Conservation (phyloP, 1,284 basidiomycete genomes). For the Abortiporus biennis region DNA sequence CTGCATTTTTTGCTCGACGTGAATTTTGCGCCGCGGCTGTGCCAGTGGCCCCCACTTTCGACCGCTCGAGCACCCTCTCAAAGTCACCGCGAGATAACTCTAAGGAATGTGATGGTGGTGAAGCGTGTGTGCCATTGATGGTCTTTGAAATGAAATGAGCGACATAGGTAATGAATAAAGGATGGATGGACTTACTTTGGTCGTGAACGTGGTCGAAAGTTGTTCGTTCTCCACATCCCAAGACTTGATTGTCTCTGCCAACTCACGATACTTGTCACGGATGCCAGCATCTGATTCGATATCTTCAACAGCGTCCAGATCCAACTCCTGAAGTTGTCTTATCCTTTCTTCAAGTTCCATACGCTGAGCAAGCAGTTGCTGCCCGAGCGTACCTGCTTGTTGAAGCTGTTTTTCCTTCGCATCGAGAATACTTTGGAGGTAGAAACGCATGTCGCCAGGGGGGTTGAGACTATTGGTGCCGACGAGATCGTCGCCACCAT, state of each 20-base stretch:
- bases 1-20: slow-evolving; percentile 79
- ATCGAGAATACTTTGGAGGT: slow-evolving; percentile 79
- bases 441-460: slow-evolving; percentile 60
- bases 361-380: slow-evolving; percentile 87
- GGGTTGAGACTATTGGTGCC: slow-evolving; percentile 14
- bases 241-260: slow-evolving; percentile 67
- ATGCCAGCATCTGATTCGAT: slow-evolving; percentile 53
- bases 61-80: slow-evolving; percentile 34
- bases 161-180: slow-evolving; percentile 17
- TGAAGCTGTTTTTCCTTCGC: slow-evolving; percentile 87
- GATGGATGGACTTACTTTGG: slow-evolving; percentile 39
- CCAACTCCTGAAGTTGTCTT: slow-evolving; percentile 67
- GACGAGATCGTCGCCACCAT: slow-evolving; percentile 23
- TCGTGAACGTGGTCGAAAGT: slow-evolving; percentile 66
- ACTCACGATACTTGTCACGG: slow-evolving; percentile 66
- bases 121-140: slow-evolving; percentile 32
- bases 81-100: slow-evolving; percentile 37
- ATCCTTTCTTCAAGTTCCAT: slow-evolving; percentile 88
- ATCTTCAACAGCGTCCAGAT: slow-evolving; percentile 49
- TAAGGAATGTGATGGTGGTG: slow-evolving; percentile 25
- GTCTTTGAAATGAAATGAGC: slow-evolving; percentile 7
- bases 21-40: slow-evolving; percentile 64
- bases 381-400: slow-evolving; percentile 84
- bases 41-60: slow-evolving; percentile 35
- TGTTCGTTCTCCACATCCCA: slow-evolving; percentile 86